A percentile compares a stretch with the other conserved stretches of the same genome.
Evolutionary conservation across 2,329 filamentous ascomycete genomes (phyloP).

Genomic region (Colletotrichum gigasporum): DNA sequence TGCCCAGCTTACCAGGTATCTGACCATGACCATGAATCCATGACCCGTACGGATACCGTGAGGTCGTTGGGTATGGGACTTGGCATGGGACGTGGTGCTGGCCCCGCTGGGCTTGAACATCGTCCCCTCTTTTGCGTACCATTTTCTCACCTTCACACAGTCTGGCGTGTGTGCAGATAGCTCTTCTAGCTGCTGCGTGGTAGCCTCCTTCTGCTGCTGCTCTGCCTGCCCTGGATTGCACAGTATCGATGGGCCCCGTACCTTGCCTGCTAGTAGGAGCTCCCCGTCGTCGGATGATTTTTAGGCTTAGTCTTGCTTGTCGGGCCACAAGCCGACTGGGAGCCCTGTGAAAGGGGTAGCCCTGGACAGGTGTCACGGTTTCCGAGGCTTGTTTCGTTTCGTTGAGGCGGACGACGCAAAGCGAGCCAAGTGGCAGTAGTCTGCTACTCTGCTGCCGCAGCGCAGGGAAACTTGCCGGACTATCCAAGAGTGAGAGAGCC

Average conservation of each 20-base stretch:
- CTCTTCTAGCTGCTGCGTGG: not conserved
- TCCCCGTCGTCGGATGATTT: slow-evolving; percentile 21
- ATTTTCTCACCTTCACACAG: not conserved
- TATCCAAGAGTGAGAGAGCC: slow-evolving; percentile 14
- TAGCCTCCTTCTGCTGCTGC: not conserved
- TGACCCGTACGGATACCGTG: no score
- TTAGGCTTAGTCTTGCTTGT: slow-evolving; percentile 20
- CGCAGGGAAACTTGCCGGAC: slow-evolving; percentile 25
- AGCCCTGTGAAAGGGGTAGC: slow-evolving; percentile 15
- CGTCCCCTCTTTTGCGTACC: not conserved
- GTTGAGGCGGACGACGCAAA: slow-evolving; percentile 31
- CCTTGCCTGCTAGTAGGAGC: no score
- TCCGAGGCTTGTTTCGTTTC: slow-evolving; percentile 33
- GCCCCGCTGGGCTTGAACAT: not conserved
- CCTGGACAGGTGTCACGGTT: slow-evolving; percentile 30
- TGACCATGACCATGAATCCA: no score
- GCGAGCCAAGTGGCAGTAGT: slow-evolving; percentile 23
- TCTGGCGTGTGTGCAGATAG: not conserved
- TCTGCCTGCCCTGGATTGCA: not conserved
- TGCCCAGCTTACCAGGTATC: no score
- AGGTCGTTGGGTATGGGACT: no score
- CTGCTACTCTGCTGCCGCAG: slow-evolving; percentile 16
- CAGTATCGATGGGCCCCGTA: no score
- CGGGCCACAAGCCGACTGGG: slow-evolving; percentile 24
- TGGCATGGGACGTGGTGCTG: not conserved